phyloP scores from a whole-genome alignment of 805 yeast species.

The Saccharomycopsis schoenii region DNA sequence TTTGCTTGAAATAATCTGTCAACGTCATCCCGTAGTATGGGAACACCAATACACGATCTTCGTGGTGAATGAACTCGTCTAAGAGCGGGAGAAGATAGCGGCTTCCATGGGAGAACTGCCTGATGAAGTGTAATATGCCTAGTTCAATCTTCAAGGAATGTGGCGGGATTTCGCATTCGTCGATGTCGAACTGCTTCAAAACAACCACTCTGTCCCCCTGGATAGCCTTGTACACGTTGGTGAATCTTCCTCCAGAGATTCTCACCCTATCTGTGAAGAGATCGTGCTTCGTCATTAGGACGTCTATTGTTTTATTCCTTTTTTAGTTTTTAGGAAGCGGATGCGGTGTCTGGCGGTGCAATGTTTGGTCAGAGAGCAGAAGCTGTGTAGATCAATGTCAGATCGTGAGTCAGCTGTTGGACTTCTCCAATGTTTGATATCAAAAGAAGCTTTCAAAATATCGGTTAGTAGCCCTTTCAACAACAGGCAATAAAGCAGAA shows the following conservation, averaged over 20 bases:
- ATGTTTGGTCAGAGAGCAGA: too few species aligned
- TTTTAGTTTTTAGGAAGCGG: neutral
- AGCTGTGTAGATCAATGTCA: too few species aligned
- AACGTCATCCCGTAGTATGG: constrained; percentile 30
- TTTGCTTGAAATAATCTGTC: constrained; percentile 23
- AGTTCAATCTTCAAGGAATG: constrained; percentile 37
- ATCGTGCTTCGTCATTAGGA: neutral
- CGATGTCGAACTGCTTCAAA: constrained; percentile 36
- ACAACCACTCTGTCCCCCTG: constrained; percentile 23
- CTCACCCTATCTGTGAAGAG: neutral
- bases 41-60: constrained; percentile 31
- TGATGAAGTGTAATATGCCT: constrained; percentile 24
- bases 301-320: too few species aligned
- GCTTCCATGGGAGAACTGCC: neutral
- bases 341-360: too few species aligned
- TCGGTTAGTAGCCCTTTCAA: too few species aligned
- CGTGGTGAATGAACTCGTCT: constrained; percentile 19
- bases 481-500: too few species aligned
- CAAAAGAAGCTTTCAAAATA: too few species aligned
- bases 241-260: constrained; percentile 34
- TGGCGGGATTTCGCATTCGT: constrained; percentile 36
- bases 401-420: too few species aligned
- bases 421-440: too few species aligned
- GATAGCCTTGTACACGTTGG: constrained; percentile 27
- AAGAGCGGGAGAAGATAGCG: constrained; percentile 5